Evolutionary conservation across 192 early-diverging fungal genomes (phyloP).

Genomic region (Coemansia sp.): DNA sequence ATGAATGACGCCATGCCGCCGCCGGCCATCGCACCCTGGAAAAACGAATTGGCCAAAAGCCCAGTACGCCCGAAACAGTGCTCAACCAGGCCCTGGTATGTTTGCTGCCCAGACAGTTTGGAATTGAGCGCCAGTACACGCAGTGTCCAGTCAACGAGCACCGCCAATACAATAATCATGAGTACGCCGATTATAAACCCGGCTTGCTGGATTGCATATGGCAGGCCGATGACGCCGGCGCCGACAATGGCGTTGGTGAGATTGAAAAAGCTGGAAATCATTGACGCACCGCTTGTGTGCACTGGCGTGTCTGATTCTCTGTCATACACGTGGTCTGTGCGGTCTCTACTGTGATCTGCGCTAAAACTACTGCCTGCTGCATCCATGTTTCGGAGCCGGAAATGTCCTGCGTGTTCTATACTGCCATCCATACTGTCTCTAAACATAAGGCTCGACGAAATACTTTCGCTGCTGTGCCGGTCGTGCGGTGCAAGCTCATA

Average conservation of each 20-base stretch:
- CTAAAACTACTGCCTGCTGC: constrained; percentile 9
- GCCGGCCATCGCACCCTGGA: constrained; percentile 92
- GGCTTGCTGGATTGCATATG: constrained; percentile 80
- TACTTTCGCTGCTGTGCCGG: constrained; percentile 10
- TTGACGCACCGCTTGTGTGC: constrained; percentile 30
- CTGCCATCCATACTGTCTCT: background rate
- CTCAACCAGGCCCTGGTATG: constrained; percentile 81
- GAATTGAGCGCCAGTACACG: constrained; percentile 68
- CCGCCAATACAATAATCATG: constrained; percentile 54
- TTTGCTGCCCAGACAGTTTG: constrained; percentile 72
- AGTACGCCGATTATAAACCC: constrained; percentile 60
- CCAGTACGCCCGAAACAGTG: constrained; percentile 81
- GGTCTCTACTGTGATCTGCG: constrained; percentile 10
- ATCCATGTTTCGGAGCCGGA: constrained; percentile 6
- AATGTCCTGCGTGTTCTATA: background rate
- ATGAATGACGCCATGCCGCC: constrained; percentile 66
- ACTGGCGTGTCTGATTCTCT: background rate
- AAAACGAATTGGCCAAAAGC: constrained; percentile 73
- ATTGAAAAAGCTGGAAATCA: constrained; percentile 63
- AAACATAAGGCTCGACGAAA: constrained; percentile 1
- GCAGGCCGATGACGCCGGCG: constrained; percentile 82
- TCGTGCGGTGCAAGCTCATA: constrained; percentile 11
- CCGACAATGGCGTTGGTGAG: constrained; percentile 94
- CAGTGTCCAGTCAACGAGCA: constrained; percentile 73
- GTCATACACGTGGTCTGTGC: background rate